Evolutionary conservation across 257 asterid genomes (phyloP).

Genomic region (Solanum rostratum): DNA sequence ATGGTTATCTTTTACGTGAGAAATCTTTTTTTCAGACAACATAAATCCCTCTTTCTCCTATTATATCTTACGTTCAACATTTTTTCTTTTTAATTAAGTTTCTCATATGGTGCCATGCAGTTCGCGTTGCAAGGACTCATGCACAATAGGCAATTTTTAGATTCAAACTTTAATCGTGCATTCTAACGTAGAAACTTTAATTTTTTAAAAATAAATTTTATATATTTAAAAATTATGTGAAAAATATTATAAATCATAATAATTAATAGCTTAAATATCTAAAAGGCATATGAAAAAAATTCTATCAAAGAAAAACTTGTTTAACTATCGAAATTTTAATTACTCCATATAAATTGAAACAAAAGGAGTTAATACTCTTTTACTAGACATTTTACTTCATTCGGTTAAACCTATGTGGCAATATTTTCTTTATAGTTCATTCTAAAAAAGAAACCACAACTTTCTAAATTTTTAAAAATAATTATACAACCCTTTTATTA

Average conservation of each 20-base stretch:
- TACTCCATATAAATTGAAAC: not conserved
- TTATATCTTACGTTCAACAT: not conserved
- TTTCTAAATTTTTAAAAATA: not conserved
- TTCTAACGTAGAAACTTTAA: too few species aligned
- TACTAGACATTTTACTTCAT: not conserved
- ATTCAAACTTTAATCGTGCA: too few species aligned
- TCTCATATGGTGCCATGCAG: not conserved
- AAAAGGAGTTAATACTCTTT: not conserved
- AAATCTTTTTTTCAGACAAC: conserved; percentile 19
- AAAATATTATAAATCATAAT: not conserved
- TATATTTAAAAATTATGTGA: not conserved
- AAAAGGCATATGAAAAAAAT: not conserved
- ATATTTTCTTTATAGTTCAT: not conserved
- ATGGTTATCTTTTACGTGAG: conserved; percentile 17
- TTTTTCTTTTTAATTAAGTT: not conserved
- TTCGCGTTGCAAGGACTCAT: not conserved
- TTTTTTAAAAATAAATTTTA: not conserved
- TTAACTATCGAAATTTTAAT: not conserved
- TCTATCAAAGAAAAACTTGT: not conserved
- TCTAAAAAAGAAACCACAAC: not conserved
- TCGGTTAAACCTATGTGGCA: not conserved
- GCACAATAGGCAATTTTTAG: too few species aligned
- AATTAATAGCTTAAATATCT: not conserved
- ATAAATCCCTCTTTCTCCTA: conserved; percentile 21
- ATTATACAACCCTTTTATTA: not conserved